Conservation (phyloP, 1,139 yeast genomes). For the Eremothecium coryli region DNA sequence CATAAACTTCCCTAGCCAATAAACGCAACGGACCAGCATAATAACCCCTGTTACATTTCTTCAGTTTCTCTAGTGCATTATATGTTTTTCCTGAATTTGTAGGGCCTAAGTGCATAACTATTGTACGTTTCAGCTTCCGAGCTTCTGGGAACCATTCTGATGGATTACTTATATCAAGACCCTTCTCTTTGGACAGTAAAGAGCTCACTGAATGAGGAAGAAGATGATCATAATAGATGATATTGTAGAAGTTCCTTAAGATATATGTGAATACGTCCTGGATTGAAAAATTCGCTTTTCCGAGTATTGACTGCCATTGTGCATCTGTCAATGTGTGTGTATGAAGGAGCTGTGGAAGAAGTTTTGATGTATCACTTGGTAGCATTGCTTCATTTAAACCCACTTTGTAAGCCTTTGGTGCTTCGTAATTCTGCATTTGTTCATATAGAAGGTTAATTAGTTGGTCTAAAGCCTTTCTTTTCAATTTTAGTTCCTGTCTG, state of each 20-base stretch:
- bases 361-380: conserved; percentile 13
- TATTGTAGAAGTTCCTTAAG: conserved; percentile 14
- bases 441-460: neutral
- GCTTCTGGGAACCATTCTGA: conserved; percentile 88
- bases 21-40: conserved; percentile 92
- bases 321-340: conserved; percentile 10
- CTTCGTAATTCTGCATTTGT: neutral
- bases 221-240: conserved; percentile 21
- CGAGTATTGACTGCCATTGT: conserved; percentile 12
- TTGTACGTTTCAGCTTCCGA: conserved; percentile 64
- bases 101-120: conserved; percentile 91
- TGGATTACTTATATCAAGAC: conserved; percentile 53
- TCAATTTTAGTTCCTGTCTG: neutral
- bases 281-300: conserved; percentile 5
- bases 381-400: conserved; percentile 8
- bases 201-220: conserved; percentile 17
- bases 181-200: conserved; percentile 12
- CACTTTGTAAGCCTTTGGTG: neutral
- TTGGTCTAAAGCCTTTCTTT: conserved; percentile 1
- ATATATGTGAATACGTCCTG: conserved; percentile 16
- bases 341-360: conserved; percentile 15
- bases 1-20: conserved; percentile 85
- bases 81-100: conserved; percentile 97
- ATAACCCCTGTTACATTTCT: conserved; percentile 67
- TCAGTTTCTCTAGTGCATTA: conserved; percentile 62